A percentile compares a stretch with the other conserved stretches of the same genome.
Conservation (phyloP, 2,329 filamentous ascomycete genomes). For the Eutypella sp. region DNA sequence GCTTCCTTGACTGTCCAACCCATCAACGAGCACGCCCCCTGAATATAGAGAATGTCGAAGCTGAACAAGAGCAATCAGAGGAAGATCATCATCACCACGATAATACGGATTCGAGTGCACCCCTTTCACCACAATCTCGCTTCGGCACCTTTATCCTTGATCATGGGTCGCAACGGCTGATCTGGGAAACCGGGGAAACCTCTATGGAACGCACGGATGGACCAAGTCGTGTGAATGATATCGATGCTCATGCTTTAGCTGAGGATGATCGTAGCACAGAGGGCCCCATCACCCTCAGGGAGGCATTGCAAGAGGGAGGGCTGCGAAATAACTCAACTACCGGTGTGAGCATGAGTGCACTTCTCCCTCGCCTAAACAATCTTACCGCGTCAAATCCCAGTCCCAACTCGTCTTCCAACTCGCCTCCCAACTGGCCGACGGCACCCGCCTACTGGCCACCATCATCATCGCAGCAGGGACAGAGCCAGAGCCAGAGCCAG, state of each 20-base stretch:
- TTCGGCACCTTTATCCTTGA: too few species aligned
- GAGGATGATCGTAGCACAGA: neutral
- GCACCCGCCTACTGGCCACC: too few species aligned
- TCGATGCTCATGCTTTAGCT: too few species aligned
- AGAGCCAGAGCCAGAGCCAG: too few species aligned
- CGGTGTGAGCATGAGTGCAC: neutral
- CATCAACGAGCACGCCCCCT: constrained; percentile 36
- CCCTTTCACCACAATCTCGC: neutral
- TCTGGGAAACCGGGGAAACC: too few species aligned
- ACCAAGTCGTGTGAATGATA: neutral
- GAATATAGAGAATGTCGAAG: constrained; percentile 5
- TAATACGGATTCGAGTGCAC: too few species aligned
- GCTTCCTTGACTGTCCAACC: constrained; percentile 45
- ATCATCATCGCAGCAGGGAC: too few species aligned
- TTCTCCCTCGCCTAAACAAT: too few species aligned
- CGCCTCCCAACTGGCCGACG: constrained; percentile 9
- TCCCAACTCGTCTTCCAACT: constrained; percentile 6
- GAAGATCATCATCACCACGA: too few species aligned
- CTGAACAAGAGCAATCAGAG: neutral
- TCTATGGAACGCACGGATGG: neutral
- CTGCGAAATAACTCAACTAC: constrained; percentile 1
- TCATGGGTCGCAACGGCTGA: too few species aligned
- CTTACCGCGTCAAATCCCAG: neutral
- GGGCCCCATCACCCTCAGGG: constrained; percentile 8
- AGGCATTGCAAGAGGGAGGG: constrained; percentile 11